Evolutionary conservation across 371 early-diverging fungal genomes (phyloP).

Genomic region (Apophysomyces elegans): DNA sequence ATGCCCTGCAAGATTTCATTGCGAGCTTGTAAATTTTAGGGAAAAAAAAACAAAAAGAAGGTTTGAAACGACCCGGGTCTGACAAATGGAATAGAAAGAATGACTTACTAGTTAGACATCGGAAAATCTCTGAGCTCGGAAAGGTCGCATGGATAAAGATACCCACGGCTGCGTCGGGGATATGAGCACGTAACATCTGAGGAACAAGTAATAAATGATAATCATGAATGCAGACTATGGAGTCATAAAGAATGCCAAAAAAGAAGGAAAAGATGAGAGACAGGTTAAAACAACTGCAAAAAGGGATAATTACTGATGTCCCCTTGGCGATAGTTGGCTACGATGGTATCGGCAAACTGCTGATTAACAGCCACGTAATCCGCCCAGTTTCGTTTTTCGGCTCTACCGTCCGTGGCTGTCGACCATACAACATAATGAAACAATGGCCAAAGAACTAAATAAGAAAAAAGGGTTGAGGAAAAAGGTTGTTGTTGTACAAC

Average conservation of each 20-base stretch:
- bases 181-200: conserved; percentile 65
- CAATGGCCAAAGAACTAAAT: conserved; percentile 93
- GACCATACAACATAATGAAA: conserved; percentile 96
- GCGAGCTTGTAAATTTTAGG: conserved; percentile 57
- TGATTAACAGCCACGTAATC: conserved; percentile 90
- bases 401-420: conserved; percentile 62
- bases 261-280: not conserved
- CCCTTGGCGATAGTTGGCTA: conserved; percentile 73
- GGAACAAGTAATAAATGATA: conserved; percentile 99
- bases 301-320: conserved; percentile 72
- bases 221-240: conserved; percentile 99
- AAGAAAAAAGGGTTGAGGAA: not conserved
- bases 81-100: no score
- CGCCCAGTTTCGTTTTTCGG: conserved; percentile 81
- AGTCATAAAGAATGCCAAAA: conserved; percentile 62
- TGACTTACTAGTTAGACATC: conserved; percentile 67
- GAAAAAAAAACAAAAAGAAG: conserved; percentile 1
- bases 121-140: conserved; percentile 94
- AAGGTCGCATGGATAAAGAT: conserved; percentile 99
- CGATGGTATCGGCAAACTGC: conserved; percentile 83
- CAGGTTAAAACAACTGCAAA: no score
- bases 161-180: conserved; percentile 93
- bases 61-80: not conserved
- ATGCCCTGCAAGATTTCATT: conserved; percentile 91
- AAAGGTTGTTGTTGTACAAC: not conserved